These are phyloP conservation scores for Taiwanofungus camphoratus DNA, from an alignment of 1,284 basidiomycete species.

Conservation along the genomic window DNA sequence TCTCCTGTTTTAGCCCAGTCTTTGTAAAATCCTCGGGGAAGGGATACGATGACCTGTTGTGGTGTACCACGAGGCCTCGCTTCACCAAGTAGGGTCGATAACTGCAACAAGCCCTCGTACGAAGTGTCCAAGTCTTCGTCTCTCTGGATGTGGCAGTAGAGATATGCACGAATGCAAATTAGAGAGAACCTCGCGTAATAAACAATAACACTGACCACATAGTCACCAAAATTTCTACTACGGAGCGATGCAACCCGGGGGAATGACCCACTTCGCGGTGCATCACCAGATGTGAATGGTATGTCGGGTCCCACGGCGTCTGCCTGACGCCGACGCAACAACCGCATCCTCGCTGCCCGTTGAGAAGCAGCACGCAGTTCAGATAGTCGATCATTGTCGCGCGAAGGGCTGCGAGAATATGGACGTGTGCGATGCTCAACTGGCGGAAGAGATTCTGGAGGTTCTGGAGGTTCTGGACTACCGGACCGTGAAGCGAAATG, in stretches of 20 bases:
- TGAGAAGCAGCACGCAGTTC: neutral
- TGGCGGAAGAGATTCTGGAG: too few relatives aligned
- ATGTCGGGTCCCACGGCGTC: conserved; percentile 6
- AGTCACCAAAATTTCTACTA: conserved; percentile 47
- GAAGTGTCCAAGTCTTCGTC: conserved; percentile 70
- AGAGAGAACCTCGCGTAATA: conserved; percentile 1
- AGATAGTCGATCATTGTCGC: neutral
- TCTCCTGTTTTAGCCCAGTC: conserved; percentile 56
- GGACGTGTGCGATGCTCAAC: neutral
- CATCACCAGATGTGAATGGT: conserved; percentile 6
- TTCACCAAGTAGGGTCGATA: conserved; percentile 57
- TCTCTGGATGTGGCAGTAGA: conserved; percentile 36
- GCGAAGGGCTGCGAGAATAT: neutral
- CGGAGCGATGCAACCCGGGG: conserved; percentile 10
- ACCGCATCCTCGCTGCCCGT: neutral
- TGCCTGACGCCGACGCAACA: conserved; percentile 1
- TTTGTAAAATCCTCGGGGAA: conserved; percentile 56
- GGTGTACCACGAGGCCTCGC: conserved; percentile 57
- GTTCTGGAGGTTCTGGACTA: too few relatives aligned
- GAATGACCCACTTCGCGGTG: neutral
- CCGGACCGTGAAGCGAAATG: neutral
- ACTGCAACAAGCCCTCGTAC: conserved; percentile 59
- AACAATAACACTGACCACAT: conserved; percentile 40
- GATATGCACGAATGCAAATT: neutral
- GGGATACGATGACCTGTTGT: conserved; percentile 45